Base-by-base conservation (phyloP, 371 early-diverging fungal genomes). In the Circinella umbellata region DNA sequence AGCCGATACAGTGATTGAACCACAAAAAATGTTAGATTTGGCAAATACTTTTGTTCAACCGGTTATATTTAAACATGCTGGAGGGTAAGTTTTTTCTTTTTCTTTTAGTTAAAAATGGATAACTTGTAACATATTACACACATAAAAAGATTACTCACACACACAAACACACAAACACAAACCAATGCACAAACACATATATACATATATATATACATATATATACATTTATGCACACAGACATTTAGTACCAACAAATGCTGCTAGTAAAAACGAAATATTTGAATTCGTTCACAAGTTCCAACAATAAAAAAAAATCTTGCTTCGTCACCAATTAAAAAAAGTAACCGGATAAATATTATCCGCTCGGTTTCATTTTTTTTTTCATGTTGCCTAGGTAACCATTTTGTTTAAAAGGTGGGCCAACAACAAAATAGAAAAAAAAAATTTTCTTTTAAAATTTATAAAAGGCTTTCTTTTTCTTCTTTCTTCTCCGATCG, bases 191-290 rank as follows among this genome's bases (percentile, higher is more conserved):
- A n/a, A n/a, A n/a, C n/a, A n/a, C n/a, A n/a, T n/a, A n/a, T n/a
- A n/a, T n/a, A n/a, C n/a, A n/a, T n/a, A n/a, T n/a, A n/a, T n/a
- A n/a, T n/a, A n/a, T n/a, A n/a, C n/a, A n/a, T n/a, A n/a, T n/a
- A n/a, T 42, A 42, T 42, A 42, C 27, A 27, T 27, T 1, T 42
- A 42, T 42, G 11, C 6, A 6, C 42, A 51, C 66, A 89, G 91
- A 3, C 92, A 92, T 67, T 88, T 90, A 62, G 80, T 92, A 7
- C 90, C 92, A 17, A 89, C 88, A 1, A 88, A 86, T 69, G 89
- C 90, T 7, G 87, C 83, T 15, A 85, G 86, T 69, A 78, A 91
- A 35, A 81, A 86, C 51, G 80, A 79, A 51, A 85, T 86, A 64
- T 76, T 82, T 65, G 86, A 86, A 4, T 92, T 88, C 76, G 86